Base-by-base conservation (phyloP, 2,329 filamentous ascomycete genomes). In the Cercospora sp. region DNA sequence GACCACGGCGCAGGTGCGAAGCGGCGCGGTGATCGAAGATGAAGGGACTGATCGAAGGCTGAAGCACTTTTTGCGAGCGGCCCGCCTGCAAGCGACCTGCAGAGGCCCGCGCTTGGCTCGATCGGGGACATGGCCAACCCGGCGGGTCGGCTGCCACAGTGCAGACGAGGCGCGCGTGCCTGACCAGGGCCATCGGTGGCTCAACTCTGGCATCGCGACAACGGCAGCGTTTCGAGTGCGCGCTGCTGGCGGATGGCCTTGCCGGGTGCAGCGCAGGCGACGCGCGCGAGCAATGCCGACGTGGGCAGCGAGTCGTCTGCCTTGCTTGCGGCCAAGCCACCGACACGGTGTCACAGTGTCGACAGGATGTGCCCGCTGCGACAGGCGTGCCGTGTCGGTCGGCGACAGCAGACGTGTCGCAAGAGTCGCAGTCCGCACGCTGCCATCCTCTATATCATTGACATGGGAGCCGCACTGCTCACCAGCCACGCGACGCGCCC, bases 111-210 rank as follows among this genome's bases (percentile, higher is more conserved):
- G 53, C 30, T 20, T 28, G 53, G 39, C 58, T 66, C 28, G 28
- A 36, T 60, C 64, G 36, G 60, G 57, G 57, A 42, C 64, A 63
- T 45, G 59, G 64, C 48, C 36, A 66, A 60, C 59, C 64, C 59
- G 42, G 59, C 51, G 20, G 33, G 30, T 62, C 59, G 64, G 64
- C 63, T 36, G 42, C 57, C 63, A 26, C 51, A 45, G 63, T n/a
- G 45, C 63, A 51, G 53, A 57, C 33, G 57, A 64, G 20, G 61
- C 62, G 60, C 42, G 60, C 23, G 59, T 63, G 33, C 65, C 65
- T 67, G 65, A 60, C 60, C 26, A 45, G 65, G 65, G 33, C 36
- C 64, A 20, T 18, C 18, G 33, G 59, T 61, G 33, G 33, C 59
- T 45, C 59, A 48, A 28, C 23, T 23, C 20, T 61, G 36, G 26